Base-by-base conservation (phyloP, 768 basidiomycete species). In the Amanita thiersii region DNA sequence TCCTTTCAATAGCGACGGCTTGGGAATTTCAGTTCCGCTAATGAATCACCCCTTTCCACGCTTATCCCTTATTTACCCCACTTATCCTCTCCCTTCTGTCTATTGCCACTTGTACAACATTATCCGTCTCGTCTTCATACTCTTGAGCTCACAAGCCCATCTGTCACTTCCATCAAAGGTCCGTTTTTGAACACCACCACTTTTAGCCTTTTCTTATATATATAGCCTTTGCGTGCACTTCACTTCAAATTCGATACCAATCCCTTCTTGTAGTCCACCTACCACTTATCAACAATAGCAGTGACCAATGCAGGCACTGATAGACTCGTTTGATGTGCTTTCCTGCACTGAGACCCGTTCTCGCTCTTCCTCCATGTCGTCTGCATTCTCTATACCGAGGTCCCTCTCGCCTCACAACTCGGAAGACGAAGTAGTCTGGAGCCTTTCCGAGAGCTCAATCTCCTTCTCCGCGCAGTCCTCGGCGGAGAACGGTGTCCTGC, bases 391-490 rank as follows among this genome's bases (percentile, higher is more conserved):
- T 23, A 46, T 33, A 23, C 46, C 48, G 23, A 37, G 38, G 23
- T 43, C 50, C 2, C 5, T 38, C 17, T 21, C 35, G 1, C 20
- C 56, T 7, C 61, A 63, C 43, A 60, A 65, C 33, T 73, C 70
- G 1, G 75, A 74, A 49, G 77, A 80, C 47, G 73, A 78, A 52
- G 73, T 80, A 32, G 70, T 79, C 14, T 77, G 70, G 66, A 59
- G 52, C 29, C 50, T 69, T 33, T 63, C 72, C 29, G 65, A 66
- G 21, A 52, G 42, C 20, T 58, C 55, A 24, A 47, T 49, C 28
- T 54, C 58, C 17, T 55, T 58, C 9, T 56, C 56, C 20, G 39
- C 47, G 24, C 44, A 43, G 30, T 57, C 54, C 29, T 19, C 21
- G 5, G 4, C 3, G 10, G 19, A 23, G 20, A 28, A n/a, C 26